Evolutionary conservation across 805 yeast genomes (phyloP).

Genomic region (Candida railenensis): DNA sequence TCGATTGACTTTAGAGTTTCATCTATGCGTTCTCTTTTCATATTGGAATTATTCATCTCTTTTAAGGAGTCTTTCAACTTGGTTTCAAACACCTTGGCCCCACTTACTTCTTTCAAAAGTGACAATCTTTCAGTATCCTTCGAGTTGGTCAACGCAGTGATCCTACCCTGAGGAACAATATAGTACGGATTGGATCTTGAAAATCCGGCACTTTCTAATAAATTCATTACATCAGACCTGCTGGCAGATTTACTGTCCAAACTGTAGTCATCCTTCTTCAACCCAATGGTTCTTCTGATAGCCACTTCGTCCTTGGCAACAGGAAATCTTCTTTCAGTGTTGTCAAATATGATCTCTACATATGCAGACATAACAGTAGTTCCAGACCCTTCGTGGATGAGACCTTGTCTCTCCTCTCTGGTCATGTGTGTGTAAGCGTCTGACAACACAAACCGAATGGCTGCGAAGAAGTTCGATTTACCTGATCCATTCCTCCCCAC

Average conservation of each 20-base stretch:
- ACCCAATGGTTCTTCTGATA: conserved; percentile 87
- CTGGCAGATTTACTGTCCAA: conserved; percentile 78
- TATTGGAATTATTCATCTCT: conserved; percentile 73
- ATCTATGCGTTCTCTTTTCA: conserved; percentile 68
- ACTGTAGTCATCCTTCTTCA: conserved; percentile 88
- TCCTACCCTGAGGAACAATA: conserved; percentile 95
- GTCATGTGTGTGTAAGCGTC: conserved; percentile 86
- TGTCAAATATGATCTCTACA: conserved; percentile 87
- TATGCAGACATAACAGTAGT: conserved; percentile 82
- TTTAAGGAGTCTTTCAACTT: conserved; percentile 75
- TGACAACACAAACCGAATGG: conserved; percentile 86
- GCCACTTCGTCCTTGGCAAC: conserved; percentile 65
- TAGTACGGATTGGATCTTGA: conserved; percentile 89
- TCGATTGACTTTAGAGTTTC: conserved; percentile 71
- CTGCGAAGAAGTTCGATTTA: conserved; percentile 92
- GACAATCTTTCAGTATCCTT: conserved; percentile 79
- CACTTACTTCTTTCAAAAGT: conserved; percentile 87
- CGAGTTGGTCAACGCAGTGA: conserved; percentile 84
- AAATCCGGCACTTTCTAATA: conserved; percentile 90
- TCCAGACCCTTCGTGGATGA: conserved; percentile 88
- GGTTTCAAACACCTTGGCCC: conserved; percentile 86
- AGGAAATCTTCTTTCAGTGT: conserved; percentile 73
- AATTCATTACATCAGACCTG: conserved; percentile 74
- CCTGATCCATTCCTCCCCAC: conserved; percentile 96
- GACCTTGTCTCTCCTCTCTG: conserved; percentile 80